Percentiles rank a stretch among this genome's conserved stretches.
Conservation (phyloP, 1,284 basidiomycete species). For the Ustilago hordei region DNA sequence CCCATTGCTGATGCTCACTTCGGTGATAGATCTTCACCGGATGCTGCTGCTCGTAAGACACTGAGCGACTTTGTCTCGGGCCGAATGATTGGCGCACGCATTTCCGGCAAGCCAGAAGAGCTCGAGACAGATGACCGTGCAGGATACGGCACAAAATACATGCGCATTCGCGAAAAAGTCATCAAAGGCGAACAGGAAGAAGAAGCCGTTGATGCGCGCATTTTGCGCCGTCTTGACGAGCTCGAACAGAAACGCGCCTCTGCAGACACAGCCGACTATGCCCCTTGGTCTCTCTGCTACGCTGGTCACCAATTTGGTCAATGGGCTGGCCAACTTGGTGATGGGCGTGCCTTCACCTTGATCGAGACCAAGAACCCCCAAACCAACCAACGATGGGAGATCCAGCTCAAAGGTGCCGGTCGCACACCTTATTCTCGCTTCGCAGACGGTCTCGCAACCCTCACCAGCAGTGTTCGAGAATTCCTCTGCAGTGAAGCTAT, state of each 20-base stretch:
- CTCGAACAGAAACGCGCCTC: slow-evolving; percentile 33
- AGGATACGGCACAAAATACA: slow-evolving; percentile 54
- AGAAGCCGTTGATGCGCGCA: slow-evolving; percentile 26
- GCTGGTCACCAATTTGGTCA: slow-evolving; percentile 80
- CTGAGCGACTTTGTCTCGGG: slow-evolving; percentile 56
- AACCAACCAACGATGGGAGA: slow-evolving; percentile 72
- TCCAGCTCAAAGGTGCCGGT: slow-evolving; percentile 94
- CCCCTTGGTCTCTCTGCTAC: slow-evolving; percentile 64
- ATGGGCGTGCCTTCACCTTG: slow-evolving; percentile 90
- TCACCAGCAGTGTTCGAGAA: slow-evolving; percentile 91
- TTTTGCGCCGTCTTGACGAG: slow-evolving; percentile 35
- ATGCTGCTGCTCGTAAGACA: slow-evolving; percentile 39
- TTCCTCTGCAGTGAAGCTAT: slow-evolving; percentile 78
- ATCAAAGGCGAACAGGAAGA: slow-evolving; percentile 41
- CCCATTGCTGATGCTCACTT: slow-evolving; percentile 48
- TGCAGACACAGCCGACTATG: slow-evolving; percentile 37
- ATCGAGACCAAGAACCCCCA: slow-evolving; percentile 76
- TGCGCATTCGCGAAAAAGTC: slow-evolving; percentile 35
- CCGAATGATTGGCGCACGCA: slow-evolving; percentile 47
- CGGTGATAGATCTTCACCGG: slow-evolving; percentile 8
- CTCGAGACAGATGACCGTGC: slow-evolving; percentile 28
- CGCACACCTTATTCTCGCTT: slow-evolving; percentile 90
- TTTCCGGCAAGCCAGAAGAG: slow-evolving; percentile 8
- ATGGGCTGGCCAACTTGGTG: slow-evolving; percentile 97
- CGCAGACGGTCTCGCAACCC: slow-evolving; percentile 92